phyloP scores from a whole-genome alignment of 2,329 filamentous ascomycete genomes.

The Alternaria sp. region DNA sequence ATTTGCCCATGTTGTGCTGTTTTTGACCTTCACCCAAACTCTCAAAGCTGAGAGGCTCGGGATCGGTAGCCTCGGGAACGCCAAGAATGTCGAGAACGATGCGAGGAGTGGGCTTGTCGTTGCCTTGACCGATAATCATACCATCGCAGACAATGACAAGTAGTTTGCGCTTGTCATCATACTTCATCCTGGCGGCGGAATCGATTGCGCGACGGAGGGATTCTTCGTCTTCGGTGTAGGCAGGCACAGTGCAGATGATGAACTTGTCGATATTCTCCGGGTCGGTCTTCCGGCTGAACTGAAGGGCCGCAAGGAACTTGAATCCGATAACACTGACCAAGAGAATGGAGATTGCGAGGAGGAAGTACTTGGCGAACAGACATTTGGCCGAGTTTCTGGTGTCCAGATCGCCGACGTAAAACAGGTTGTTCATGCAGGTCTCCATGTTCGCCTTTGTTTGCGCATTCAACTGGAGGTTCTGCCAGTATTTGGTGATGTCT shows the following conservation, averaged over 20 bases:
- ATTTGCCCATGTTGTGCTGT: slow-evolving; percentile 99
- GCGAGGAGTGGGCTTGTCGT: slow-evolving; percentile 91
- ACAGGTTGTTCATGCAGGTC: slow-evolving; percentile 88
- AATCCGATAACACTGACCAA: slow-evolving; percentile 84
- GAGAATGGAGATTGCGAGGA: slow-evolving; percentile 82
- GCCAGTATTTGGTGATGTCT: slow-evolving; percentile 86
- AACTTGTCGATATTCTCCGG: slow-evolving; percentile 99
- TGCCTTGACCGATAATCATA: slow-evolving; percentile 99
- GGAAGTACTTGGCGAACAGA: slow-evolving; percentile 86
- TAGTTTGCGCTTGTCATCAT: slow-evolving; percentile 98
- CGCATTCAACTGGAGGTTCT: slow-evolving; percentile 67
- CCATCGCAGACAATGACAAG: slow-evolving; percentile 92
- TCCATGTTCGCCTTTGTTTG: slow-evolving; percentile 71
- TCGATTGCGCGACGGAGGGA: slow-evolving; percentile 96
- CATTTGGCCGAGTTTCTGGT: slow-evolving; percentile 86
- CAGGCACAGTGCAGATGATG: slow-evolving; percentile 95
- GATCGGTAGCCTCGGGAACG: slow-evolving; percentile 90
- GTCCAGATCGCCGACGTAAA: slow-evolving; percentile 91
- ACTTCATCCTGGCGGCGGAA: slow-evolving; percentile 91
- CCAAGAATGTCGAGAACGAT: slow-evolving; percentile 98
- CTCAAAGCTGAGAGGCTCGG: slow-evolving; percentile 95
- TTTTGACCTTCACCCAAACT: slow-evolving; percentile 93
- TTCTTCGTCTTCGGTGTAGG: slow-evolving; percentile 98
- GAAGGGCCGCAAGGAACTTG: slow-evolving; percentile 96
- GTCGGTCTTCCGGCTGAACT: slow-evolving; percentile 88